phyloP scores from a whole-genome alignment of 1,139 yeast species.

The Sugiyamaella paludigena region DNA sequence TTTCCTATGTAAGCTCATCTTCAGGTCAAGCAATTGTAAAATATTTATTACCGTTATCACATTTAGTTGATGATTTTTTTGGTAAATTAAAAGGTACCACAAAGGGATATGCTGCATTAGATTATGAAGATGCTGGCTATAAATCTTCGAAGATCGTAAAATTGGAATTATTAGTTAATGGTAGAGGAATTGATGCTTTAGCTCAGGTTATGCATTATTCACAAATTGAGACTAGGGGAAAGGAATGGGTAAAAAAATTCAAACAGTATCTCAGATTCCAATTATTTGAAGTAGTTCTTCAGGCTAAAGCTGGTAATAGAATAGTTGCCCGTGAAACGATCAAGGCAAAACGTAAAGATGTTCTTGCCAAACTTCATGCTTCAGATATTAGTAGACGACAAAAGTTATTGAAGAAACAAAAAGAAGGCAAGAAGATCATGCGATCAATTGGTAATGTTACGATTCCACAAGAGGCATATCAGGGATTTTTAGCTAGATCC shows the following conservation, averaged over 20 bases:
- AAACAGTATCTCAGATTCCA: conserved; percentile 77
- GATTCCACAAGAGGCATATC: conserved; percentile 77
- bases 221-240: conserved; percentile 69
- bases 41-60: conserved; percentile 81
- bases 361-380: conserved; percentile 86
- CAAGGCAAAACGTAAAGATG: conserved; percentile 91
- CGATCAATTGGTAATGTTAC: conserved; percentile 74
- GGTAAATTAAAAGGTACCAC: conserved; percentile 89
- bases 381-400: conserved; percentile 89
- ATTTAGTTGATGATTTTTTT: conserved; percentile 89
- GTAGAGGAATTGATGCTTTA: conserved; percentile 85
- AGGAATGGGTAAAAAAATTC: conserved; percentile 78
- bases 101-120: conserved; percentile 89
- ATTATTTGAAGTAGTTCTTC: conserved; percentile 88
- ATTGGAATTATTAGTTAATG: conserved; percentile 85
- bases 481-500: conserved; percentile 37
- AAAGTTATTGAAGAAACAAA: conserved; percentile 82
- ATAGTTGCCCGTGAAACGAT: conserved; percentile 90
- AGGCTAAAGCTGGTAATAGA: conserved; percentile 81
- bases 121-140: conserved; percentile 93
- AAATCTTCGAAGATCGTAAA: conserved; percentile 76
- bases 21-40: conserved; percentile 64
- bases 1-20: conserved; percentile 74
- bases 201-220: conserved; percentile 86
- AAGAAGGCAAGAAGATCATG: conserved; percentile 88